These are phyloP conservation scores for Hypoxylon cercidicola DNA, from an alignment of 495 filamentous ascomycete species.

Conservation along the genomic window DNA sequence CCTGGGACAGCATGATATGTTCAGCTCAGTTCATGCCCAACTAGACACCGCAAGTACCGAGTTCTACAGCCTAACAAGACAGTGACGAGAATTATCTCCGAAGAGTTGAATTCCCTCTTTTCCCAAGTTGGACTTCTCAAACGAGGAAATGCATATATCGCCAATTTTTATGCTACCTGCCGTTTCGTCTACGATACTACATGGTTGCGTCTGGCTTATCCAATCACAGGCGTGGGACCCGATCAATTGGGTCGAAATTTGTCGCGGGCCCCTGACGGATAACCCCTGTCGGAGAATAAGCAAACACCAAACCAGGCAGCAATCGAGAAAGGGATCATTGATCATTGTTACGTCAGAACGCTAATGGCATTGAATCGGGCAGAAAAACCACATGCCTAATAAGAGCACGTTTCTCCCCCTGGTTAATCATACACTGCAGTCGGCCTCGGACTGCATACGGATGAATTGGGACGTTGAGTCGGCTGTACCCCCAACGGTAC, in stretches of 20 bases:
- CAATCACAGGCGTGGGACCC: constrained; percentile 31
- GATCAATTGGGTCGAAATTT: constrained; percentile 43
- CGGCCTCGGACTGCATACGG: constrained; percentile 28
- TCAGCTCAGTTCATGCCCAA: constrained; percentile 33
- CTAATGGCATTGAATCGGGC: constrained; percentile 30
- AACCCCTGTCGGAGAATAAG: constrained; percentile 28
- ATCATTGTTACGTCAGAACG: constrained; percentile 31
- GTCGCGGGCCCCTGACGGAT: constrained; percentile 19
- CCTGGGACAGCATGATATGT: constrained; percentile 8
- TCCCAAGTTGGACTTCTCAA: constrained; percentile 31
- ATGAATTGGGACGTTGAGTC: constrained; percentile 23
- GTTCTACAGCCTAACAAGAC: constrained; percentile 10
- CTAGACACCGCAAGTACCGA: constrained; percentile 17
- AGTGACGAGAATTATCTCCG: constrained; percentile 4
- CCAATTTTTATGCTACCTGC: constrained; percentile 35
- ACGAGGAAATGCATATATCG: constrained; percentile 28
- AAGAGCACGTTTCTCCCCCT: constrained; percentile 13
- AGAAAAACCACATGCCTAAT: constrained; percentile 30
- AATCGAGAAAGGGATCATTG: constrained; percentile 24
- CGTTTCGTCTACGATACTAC: constrained; percentile 26
- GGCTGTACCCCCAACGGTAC: constrained; percentile 36
- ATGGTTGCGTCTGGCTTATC: constrained; percentile 17
- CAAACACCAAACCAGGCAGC: constrained; percentile 35
- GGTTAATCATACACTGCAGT: constrained; percentile 23
- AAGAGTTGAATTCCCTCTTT: constrained; percentile 21